Percentiles rank a stretch among this genome's conserved stretches.
Conservation (phyloP, 352 stramenopile species). For the Globisporangium takayamanum region DNA sequence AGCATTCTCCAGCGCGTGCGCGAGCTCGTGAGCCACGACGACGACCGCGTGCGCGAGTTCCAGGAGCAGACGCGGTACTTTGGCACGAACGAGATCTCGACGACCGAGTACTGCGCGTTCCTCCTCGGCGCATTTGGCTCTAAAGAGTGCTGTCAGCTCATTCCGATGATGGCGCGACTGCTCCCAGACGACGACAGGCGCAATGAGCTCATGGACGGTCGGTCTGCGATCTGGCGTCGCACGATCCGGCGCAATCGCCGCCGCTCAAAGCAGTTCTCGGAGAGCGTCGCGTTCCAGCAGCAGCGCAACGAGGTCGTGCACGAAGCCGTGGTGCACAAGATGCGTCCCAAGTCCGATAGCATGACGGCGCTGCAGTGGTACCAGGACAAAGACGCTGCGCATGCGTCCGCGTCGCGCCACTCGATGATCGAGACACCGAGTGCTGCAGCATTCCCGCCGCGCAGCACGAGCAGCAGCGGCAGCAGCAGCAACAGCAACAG, state of each 20-base stretch:
- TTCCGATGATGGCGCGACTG: conserved; percentile 65
- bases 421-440: conserved; percentile 34
- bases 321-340: conserved; percentile 17
- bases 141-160: conserved; percentile 64
- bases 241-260: conserved; percentile 51
- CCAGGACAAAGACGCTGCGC: conserved; percentile 5
- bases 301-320: conserved; percentile 40
- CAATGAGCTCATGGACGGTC: conserved; percentile 49
- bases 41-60: conserved; percentile 73
- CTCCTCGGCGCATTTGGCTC: conserved; percentile 57
- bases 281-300: conserved; percentile 64
- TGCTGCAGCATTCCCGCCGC: neutral
- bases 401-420: conserved; percentile 5
- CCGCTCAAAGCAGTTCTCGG: conserved; percentile 77
- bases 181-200: conserved; percentile 63
- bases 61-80: conserved; percentile 78
- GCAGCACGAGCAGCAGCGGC: conserved; percentile 2
- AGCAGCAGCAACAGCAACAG: conserved; percentile 13
- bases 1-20: conserved; percentile 57
- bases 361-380: conserved; percentile 17
- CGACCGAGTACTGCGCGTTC: conserved; percentile 75
- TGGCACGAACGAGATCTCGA: conserved; percentile 53
- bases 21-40: conserved; percentile 51
- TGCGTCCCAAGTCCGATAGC: conserved; percentile 48
- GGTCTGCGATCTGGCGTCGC: conserved; percentile 55